Conservation (phyloP, 306 rosid species). For the Citrullus mucosospermus region DNA sequence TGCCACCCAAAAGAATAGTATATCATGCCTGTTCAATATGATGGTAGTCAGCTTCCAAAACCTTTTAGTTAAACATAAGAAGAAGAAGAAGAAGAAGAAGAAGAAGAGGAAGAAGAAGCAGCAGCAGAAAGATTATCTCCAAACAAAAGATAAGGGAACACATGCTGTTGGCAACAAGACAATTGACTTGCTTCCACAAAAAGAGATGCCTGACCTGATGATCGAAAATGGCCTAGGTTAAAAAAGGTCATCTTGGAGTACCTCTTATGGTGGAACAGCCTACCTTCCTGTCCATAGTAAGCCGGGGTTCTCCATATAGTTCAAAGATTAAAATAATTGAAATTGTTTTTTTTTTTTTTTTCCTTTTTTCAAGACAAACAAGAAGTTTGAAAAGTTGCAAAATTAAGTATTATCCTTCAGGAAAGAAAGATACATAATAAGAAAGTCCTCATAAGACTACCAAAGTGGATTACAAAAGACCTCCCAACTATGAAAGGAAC, state of each 20-base stretch:
- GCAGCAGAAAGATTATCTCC: conserved; percentile 1
- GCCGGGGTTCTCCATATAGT: neutral
- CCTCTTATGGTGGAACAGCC: neutral
- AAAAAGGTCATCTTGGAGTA: neutral
- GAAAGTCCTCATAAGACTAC: neutral
- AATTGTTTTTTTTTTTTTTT: neutral
- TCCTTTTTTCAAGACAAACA: neutral
- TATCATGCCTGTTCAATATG: conserved; percentile 72
- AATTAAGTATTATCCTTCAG: neutral
- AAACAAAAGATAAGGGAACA: neutral
- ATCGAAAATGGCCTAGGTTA: neutral
- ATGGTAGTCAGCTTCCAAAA: conserved; percentile 5
- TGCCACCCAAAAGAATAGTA: conserved; percentile 97
- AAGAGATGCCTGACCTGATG: neutral
- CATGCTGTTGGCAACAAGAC: neutral
- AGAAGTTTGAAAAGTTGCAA: neutral
- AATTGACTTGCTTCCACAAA: neutral
- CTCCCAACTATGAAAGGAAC: neutral
- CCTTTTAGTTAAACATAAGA: neutral
- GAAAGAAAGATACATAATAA: neutral
- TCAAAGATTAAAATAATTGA: neutral
- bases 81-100: no score
- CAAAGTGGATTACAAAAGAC: neutral
- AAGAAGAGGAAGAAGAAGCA: no score
- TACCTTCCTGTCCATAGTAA: neutral